These are phyloP conservation scores for Choiromyces venosus DNA, from an alignment of 495 filamentous ascomycete species.

Conservation along the genomic window DNA sequence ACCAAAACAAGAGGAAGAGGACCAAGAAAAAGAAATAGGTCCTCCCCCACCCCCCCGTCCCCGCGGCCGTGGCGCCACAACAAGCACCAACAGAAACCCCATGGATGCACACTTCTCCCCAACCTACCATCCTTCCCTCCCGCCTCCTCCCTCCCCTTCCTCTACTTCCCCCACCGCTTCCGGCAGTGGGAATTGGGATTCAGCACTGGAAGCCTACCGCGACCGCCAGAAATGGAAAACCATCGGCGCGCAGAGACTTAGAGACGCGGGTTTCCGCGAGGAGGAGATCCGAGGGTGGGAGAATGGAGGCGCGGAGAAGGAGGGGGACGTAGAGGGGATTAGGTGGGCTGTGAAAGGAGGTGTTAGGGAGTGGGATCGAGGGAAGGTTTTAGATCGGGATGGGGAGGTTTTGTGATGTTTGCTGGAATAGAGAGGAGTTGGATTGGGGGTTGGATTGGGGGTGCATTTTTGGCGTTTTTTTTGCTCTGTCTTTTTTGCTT, in stretches of 20 bases:
- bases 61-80: constrained; percentile 65
- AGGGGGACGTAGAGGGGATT: constrained; percentile 63
- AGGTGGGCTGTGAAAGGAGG: constrained; percentile 74
- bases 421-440: neutral
- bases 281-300: constrained; percentile 76
- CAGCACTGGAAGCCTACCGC: constrained; percentile 71
- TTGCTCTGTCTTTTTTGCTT: too few relatives aligned
- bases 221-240: constrained; percentile 77
- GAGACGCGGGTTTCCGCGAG: constrained; percentile 63
- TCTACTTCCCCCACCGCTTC: too few relatives aligned
- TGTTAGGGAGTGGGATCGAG: constrained; percentile 84
- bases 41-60: constrained; percentile 58
- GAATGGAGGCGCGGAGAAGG: constrained; percentile 51
- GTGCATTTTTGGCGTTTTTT: neutral
- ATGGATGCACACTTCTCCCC: constrained; percentile 76
- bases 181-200: constrained; percentile 70
- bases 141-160: constrained; percentile 30
- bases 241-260: constrained; percentile 69
- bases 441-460: neutral
- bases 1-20: too few relatives aligned
- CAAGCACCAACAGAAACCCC: constrained; percentile 51
- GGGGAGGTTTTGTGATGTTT: constrained; percentile 50
- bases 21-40: constrained; percentile 72
- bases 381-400: constrained; percentile 66
- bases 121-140: constrained; percentile 59